Conservation (phyloP, 2,329 filamentous ascomycete species). For the Aspergillus persii region DNA sequence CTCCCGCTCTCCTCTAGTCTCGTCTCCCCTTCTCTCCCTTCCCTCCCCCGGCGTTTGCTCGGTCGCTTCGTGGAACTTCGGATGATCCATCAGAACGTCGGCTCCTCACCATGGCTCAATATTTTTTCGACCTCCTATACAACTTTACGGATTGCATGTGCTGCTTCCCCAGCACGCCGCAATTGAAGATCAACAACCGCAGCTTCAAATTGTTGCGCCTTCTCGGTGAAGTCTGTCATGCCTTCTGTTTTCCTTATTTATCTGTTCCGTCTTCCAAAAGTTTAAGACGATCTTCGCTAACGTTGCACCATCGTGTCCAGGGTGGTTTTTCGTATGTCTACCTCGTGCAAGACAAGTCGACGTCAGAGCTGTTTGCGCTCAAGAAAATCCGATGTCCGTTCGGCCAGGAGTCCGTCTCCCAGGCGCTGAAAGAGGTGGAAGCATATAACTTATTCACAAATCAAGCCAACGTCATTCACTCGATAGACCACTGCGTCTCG, state of each 20-base stretch:
- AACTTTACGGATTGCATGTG: conserved; percentile 92
- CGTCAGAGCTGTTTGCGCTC: conserved; percentile 82
- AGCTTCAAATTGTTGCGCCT: conserved; percentile 95
- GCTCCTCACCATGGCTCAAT: conserved; percentile 64
- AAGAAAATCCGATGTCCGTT: conserved; percentile 99
- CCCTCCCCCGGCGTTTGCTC: background rate
- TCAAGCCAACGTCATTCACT: conserved; percentile 81
- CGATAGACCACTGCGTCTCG: conserved; percentile 77
- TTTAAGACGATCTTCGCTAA: background rate
- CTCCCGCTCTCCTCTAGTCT: background rate
- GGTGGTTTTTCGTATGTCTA: conserved; percentile 99
- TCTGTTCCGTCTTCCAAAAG: background rate
- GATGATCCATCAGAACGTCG: background rate
- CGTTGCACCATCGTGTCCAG: conserved; percentile 40
- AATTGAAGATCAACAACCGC: conserved; percentile 89
- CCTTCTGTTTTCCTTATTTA: no score
- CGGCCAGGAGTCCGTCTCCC: conserved; percentile 90
- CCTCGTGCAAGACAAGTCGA: conserved; percentile 86
- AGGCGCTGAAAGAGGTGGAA: conserved; percentile 95
- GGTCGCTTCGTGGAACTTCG: background rate
- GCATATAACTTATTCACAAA: conserved; percentile 88
- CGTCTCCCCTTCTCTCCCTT: background rate
- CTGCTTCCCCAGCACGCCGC: conserved; percentile 92
- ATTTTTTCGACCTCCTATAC: conserved; percentile 84
- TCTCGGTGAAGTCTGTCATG: conserved; percentile 72